phyloP scores from a whole-genome alignment of 768 basidiomycete genomes.

The Brasilioporus rufonigricans region DNA sequence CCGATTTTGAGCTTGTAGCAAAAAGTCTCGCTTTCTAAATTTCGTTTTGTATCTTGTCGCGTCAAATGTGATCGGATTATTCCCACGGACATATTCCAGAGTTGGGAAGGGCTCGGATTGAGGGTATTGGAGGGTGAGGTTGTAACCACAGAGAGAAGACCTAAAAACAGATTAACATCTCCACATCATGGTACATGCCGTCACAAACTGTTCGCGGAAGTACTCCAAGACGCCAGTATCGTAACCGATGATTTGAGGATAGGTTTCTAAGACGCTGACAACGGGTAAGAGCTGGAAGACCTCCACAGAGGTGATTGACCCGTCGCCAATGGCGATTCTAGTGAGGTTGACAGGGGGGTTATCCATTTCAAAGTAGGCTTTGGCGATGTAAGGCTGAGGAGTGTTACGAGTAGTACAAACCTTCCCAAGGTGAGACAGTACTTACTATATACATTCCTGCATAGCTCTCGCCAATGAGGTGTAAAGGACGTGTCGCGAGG shows the following conservation, averaged over 20 bases:
- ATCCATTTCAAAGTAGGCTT: conserved; percentile 60
- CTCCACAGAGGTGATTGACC: conserved; percentile 49
- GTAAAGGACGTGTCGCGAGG: conserved; percentile 60
- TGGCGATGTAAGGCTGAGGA: conserved; percentile 69
- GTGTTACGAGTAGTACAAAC: not conserved
- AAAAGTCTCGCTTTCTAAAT: conserved; percentile 19
- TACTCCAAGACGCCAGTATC: no score
- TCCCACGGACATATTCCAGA: conserved; percentile 17
- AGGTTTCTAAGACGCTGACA: conserved; percentile 59
- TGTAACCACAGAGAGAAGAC: conserved; percentile 57
- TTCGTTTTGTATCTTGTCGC: conserved; percentile 19
- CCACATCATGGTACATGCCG: conserved; percentile 39
- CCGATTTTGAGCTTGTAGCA: conserved; percentile 20
- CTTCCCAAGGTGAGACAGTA: not conserved
- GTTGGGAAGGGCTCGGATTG: conserved; percentile 52
- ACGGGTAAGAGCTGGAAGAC: conserved; percentile 55
- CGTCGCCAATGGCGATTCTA: conserved; percentile 71
- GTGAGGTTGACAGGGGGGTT: conserved; percentile 55
- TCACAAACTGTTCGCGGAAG: not conserved
- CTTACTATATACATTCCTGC: conserved; percentile 67
- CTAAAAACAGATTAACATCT: conserved; percentile 33
- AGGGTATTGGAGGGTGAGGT: conserved; percentile 69
- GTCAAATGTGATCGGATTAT: not conserved
- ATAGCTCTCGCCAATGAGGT: conserved; percentile 73
- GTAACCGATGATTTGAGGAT: not conserved